A percentile compares a stretch with the other conserved stretches of the same genome.
These are phyloP conservation scores for Cenchrus fungigraminus DNA, from an alignment of 176 grass and related monocot genomes.

Conservation along the genomic window DNA sequence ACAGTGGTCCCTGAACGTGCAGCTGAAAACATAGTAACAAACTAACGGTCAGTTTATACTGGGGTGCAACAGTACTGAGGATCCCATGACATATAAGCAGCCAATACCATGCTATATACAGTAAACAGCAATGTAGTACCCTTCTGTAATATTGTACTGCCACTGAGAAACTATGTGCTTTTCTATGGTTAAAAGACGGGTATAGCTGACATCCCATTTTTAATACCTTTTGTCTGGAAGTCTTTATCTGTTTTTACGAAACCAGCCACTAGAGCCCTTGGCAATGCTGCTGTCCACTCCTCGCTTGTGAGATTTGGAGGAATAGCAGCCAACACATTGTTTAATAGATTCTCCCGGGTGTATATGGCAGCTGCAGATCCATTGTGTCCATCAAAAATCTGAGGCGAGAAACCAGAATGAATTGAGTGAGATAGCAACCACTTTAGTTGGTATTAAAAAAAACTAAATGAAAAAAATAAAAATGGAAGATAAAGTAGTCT, in stretches of 20 bases:
- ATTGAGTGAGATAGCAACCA: constrained; percentile 47
- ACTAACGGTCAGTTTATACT: constrained; percentile 27
- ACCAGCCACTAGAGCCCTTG: constrained; percentile 89
- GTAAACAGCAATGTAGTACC: constrained; percentile 11
- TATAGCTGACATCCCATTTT: constrained; percentile 17
- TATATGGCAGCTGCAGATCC: constrained; percentile 89
- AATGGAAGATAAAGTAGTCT: constrained; percentile 16
- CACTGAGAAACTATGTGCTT: constrained; percentile 36
- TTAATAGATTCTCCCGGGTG: constrained; percentile 75
- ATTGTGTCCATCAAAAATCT: constrained; percentile 98
- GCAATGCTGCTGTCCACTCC: constrained; percentile 86
- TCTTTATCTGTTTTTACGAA: constrained; percentile 98
- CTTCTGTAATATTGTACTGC: constrained; percentile 5
- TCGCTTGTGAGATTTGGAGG: constrained; percentile 81
- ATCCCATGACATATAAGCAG: constrained; percentile 11
- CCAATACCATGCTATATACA: constrained; percentile 16
- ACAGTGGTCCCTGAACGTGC: constrained; percentile 84
- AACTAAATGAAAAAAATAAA: constrained; percentile 4
- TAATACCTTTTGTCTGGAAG: constrained; percentile 76
- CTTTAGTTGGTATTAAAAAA: constrained; percentile 19
- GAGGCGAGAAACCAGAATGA: constrained; percentile 40
- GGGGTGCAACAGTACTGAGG: constrained; percentile 8
- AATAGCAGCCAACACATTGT: constrained; percentile 80
- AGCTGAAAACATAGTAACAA: constrained; percentile 58
- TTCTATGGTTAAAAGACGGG: constrained; percentile 5